Evolutionary conservation across 177 flowering plant species (phyloP).

Genomic region (Vitis hybrid): DNA sequence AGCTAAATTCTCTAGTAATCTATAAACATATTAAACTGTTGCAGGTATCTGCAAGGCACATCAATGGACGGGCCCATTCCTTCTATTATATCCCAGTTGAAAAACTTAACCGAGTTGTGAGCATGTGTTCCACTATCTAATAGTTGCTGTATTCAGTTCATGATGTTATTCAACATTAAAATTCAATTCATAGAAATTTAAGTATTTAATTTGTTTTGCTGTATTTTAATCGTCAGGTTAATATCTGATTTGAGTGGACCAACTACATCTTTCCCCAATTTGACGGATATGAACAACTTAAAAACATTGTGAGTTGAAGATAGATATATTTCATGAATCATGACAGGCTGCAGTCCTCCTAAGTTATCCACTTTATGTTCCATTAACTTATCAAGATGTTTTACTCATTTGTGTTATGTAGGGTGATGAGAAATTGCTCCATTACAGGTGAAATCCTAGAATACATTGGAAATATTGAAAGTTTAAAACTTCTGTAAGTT

Average conservation of each 20-base stretch:
- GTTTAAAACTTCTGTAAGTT: slow-evolving; percentile 59
- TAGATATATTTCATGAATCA: slow-evolving; percentile 1
- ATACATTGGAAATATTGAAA: slow-evolving; percentile 42
- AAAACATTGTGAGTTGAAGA: slow-evolving; percentile 53
- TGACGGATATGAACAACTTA: slow-evolving; percentile 39
- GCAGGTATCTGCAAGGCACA: slow-evolving; percentile 86
- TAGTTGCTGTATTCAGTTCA: not conserved
- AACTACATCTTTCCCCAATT: slow-evolving; percentile 53
- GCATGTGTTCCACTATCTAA: slow-evolving; percentile 16
- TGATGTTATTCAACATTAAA: not conserved
- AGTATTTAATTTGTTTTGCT: slow-evolving; percentile 1
- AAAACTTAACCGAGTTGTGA: slow-evolving; percentile 58
- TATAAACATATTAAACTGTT: not conserved
- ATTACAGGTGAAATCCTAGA: slow-evolving; percentile 59
- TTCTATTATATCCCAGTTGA: slow-evolving; percentile 47
- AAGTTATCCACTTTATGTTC: not conserved
- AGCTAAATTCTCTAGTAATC: too few species aligned
- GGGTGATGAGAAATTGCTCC: slow-evolving; percentile 74
- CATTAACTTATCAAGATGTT: not conserved
- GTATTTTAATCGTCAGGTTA: slow-evolving; percentile 52
- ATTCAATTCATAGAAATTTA: not conserved
- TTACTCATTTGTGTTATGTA: slow-evolving; percentile 22
- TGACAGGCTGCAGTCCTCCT: not conserved
- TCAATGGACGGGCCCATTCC: slow-evolving; percentile 84
- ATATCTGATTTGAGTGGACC: slow-evolving; percentile 70